A percentile compares a stretch with the other conserved stretches of the same genome.
These are phyloP conservation scores for Blumeriella jaapii DNA, from an alignment of 2,329 filamentous ascomycete species.

Conservation along the genomic window DNA sequence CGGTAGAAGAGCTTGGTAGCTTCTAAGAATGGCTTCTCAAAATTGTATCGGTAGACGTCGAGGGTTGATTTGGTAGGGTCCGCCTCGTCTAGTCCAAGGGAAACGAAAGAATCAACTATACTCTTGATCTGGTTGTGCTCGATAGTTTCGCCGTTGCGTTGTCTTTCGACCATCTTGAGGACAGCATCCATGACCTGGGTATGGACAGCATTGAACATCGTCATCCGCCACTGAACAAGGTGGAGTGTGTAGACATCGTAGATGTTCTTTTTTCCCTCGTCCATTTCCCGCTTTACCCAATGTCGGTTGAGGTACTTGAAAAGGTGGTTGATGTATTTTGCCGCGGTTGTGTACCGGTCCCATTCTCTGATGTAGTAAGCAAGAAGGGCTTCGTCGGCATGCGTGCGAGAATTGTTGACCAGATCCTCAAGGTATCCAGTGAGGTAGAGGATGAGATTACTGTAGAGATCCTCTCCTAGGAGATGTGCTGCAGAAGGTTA, in stretches of 20 bases:
- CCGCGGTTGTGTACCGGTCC: slow-evolving; percentile 88
- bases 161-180: slow-evolving; percentile 89
- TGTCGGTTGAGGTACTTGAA: slow-evolving; percentile 95
- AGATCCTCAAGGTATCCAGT: slow-evolving; percentile 62
- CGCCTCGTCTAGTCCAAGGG: slow-evolving; percentile 83
- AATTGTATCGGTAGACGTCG: slow-evolving; percentile 86
- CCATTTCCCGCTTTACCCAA: slow-evolving; percentile 98
- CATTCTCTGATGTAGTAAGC: slow-evolving; percentile 94
- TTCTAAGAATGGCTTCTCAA: slow-evolving; percentile 82
- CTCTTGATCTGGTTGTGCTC: slow-evolving; percentile 95
- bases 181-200: slow-evolving; percentile 91
- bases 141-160: slow-evolving; percentile 94
- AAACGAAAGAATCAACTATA: slow-evolving; percentile 93
- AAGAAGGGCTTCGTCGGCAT: slow-evolving; percentile 82
- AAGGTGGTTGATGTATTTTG: slow-evolving; percentile 94
- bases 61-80: slow-evolving; percentile 90
- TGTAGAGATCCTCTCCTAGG: slow-evolving; percentile 90
- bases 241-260: slow-evolving; percentile 98
- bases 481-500: slow-evolving; percentile 59
- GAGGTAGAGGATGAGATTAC: slow-evolving; percentile 79
- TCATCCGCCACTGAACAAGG: slow-evolving; percentile 86
- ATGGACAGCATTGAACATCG: slow-evolving; percentile 77
- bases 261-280: slow-evolving; percentile 96
- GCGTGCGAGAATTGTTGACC: slow-evolving; percentile 59
- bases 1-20: slow-evolving; percentile 82